phyloP scores from a whole-genome alignment of 2,329 filamentous ascomycete species.

The Scolecobasidium constrictum region DNA sequence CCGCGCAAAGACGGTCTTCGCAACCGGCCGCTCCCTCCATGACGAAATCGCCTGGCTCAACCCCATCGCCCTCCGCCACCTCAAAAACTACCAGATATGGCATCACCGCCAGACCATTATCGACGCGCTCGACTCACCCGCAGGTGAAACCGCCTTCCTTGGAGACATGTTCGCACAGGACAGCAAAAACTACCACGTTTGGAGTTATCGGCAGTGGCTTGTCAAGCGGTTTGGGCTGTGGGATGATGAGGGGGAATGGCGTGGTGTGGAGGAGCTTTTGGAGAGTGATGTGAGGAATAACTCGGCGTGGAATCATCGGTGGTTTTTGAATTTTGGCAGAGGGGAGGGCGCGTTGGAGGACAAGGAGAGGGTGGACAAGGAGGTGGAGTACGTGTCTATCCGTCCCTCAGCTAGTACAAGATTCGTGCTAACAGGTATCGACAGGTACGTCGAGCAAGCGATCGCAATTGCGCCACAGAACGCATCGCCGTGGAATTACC shows the following conservation, averaged over 20 bases:
- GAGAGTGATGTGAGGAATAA: conserved; percentile 84
- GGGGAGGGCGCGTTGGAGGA: conserved; percentile 15
- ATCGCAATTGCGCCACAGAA: conserved; percentile 82
- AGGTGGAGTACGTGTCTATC: conserved; percentile 50
- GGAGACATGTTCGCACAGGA: conserved; percentile 72
- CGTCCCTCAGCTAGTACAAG: neutral
- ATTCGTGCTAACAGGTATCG: neutral
- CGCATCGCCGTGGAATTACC: conserved; percentile 87
- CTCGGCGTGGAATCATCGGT: conserved; percentile 94
- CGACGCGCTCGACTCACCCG: conserved; percentile 46
- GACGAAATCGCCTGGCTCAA: conserved; percentile 83
- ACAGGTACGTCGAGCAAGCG: conserved; percentile 51
- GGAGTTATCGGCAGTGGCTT: conserved; percentile 82
- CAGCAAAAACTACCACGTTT: conserved; percentile 97
- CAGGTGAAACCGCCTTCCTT: conserved; percentile 65
- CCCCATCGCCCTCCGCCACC: conserved; percentile 64
- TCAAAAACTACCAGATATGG: conserved; percentile 99
- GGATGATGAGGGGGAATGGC: conserved; percentile 48
- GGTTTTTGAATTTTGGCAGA: conserved; percentile 75
- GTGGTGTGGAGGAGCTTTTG: conserved; percentile 61
- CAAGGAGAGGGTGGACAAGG: conserved; percentile 44
- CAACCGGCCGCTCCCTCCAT: conserved; percentile 45
- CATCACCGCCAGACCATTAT: conserved; percentile 50
- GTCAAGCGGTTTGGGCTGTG: conserved; percentile 53
- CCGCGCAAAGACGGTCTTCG: conserved; percentile 66